phyloP scores from a whole-genome alignment of 192 early-diverging fungal genomes.

The Entophlyctis luteolus region DNA sequence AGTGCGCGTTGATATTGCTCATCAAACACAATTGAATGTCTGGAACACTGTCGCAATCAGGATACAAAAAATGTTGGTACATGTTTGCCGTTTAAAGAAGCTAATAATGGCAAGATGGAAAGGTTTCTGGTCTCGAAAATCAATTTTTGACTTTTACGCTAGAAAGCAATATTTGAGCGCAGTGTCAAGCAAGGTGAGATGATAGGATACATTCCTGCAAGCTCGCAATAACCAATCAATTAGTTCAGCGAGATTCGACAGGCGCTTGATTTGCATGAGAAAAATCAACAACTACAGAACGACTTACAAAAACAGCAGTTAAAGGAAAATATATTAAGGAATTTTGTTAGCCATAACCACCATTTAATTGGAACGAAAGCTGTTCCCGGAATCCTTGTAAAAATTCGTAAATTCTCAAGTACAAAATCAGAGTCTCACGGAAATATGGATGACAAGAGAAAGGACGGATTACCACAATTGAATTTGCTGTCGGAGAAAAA shows the following conservation, averaged over 20 bases:
- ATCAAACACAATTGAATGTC: constrained; percentile 11
- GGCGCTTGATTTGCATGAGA: constrained; percentile 13
- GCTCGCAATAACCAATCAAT: no score
- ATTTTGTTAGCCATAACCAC: constrained; percentile 33
- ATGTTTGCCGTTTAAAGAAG: no score
- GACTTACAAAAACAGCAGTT: no score
- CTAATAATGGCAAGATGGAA: no score
- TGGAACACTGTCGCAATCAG: constrained; percentile 28
- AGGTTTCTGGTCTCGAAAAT: constrained; percentile 37
- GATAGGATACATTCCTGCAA: no score
- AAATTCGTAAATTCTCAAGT: background rate
- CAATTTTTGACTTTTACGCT: constrained; percentile 38
- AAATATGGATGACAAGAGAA: background rate
- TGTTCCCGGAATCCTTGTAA: constrained; percentile 39
- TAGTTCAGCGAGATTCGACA: constrained; percentile 22
- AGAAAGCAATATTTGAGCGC: constrained; percentile 34
- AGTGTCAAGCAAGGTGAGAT: background rate
- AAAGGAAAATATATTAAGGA: no score
- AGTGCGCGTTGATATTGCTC: constrained; percentile 16
- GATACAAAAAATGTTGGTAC: constrained; percentile 46
- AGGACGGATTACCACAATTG: constrained; percentile 23
- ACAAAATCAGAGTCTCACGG: background rate
- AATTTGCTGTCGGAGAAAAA: constrained; percentile 31
- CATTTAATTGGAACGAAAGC: constrained; percentile 44
- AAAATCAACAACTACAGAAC: no score